Percentiles rank a stretch among this genome's conserved stretches.
phyloP scores from a whole-genome alignment of 371 early-diverging fungal genomes.

The Lichtheimia ornata region DNA sequence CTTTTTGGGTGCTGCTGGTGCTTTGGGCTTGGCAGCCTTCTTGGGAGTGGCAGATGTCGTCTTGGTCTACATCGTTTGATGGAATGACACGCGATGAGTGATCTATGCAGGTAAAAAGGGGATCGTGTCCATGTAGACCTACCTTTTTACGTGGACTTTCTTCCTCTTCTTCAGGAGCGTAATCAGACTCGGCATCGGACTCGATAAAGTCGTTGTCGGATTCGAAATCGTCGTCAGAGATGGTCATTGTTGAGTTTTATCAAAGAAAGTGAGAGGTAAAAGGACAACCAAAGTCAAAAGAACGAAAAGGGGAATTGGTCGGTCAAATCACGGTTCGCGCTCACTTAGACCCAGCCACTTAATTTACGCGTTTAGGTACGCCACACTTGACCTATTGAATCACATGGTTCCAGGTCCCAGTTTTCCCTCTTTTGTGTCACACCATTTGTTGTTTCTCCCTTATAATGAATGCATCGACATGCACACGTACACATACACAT shows the following conservation, averaged over 20 bases:
- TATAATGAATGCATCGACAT: too few species aligned
- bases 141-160: conserved; percentile 8
- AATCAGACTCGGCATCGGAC: conserved; percentile 11
- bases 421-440: too few species aligned
- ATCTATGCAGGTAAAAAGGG: not conserved
- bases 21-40: not conserved
- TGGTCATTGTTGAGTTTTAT: conserved; percentile 5
- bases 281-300: not conserved
- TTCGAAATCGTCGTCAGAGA: conserved; percentile 11
- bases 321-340: not conserved
- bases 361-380: too few species aligned
- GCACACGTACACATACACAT: too few species aligned
- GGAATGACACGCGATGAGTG: not conserved
- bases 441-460: too few species aligned
- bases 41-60: not conserved
- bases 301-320: not conserved
- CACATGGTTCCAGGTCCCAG: too few species aligned
- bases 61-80: not conserved
- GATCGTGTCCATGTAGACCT: not conserved
- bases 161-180: not conserved
- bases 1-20: not conserved
- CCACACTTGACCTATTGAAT: too few species aligned
- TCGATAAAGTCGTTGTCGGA: conserved; percentile 11
- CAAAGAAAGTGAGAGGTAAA: not conserved
- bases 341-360: too few species aligned